Percentiles rank a stretch among this genome's conserved stretches.
These are phyloP conservation scores for Funneliformis geosporum DNA, from an alignment of 192 early-diverging fungal species.

Conservation along the genomic window DNA sequence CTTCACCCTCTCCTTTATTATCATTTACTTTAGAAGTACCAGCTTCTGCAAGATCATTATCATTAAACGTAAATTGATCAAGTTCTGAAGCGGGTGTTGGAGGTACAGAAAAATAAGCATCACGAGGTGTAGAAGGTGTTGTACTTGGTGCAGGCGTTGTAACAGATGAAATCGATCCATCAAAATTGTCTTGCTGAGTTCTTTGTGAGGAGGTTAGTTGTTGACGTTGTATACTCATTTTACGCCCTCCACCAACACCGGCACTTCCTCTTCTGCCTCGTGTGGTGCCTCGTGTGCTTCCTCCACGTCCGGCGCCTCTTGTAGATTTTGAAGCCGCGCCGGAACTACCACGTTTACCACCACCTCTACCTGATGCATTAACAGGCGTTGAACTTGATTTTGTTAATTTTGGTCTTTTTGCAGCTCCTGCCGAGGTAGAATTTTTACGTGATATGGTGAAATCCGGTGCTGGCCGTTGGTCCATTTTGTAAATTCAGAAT, in stretches of 20 bases:
- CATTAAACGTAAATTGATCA: constrained; percentile 1
- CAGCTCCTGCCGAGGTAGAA: not conserved
- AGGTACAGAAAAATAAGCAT: not conserved
- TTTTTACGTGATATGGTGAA: not conserved
- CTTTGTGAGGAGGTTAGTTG: not conserved
- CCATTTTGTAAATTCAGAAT: not conserved
- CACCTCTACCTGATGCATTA: not conserved
- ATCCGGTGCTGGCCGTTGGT: not conserved
- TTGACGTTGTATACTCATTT: not conserved
- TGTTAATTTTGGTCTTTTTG: not conserved
- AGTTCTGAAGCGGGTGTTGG: not conserved
- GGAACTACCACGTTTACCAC: not conserved
- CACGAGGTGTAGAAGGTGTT: constrained; percentile 2
- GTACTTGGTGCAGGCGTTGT: not conserved
- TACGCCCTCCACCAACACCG: not conserved
- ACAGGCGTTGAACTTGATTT: not conserved
- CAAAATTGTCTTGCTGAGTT: not conserved
- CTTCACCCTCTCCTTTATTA: not conserved
- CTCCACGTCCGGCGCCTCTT: not conserved
- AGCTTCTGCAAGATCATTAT: not conserved
- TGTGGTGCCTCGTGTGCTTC: not conserved
- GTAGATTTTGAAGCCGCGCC: not conserved
- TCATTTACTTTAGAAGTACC: not conserved
- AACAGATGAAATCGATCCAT: not conserved
- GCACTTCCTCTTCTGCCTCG: not conserved